phyloP scores from a whole-genome alignment of 257 asterid genomes.

The Penstemon newberryi region DNA sequence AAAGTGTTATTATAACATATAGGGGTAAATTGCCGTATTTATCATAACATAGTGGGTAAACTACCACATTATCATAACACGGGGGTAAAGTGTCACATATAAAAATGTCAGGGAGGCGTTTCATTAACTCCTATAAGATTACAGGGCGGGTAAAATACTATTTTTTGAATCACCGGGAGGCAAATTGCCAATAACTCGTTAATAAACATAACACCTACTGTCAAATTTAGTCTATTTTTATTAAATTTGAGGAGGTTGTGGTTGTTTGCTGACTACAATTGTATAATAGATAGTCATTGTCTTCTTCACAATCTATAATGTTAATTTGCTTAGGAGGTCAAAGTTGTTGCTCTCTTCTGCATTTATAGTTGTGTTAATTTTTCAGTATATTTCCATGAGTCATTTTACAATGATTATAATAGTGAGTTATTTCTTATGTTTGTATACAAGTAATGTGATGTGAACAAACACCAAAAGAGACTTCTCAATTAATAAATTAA shows the following conservation, averaged over 20 bases:
- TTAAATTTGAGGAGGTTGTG: constrained; percentile 23
- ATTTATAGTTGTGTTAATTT: constrained; percentile 17
- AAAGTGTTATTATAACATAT: too few species aligned
- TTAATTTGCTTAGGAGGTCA: constrained; percentile 24
- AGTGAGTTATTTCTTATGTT: background rate
- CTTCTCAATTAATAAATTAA: background rate
- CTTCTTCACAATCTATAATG: constrained; percentile 20
- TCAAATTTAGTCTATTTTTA: background rate
- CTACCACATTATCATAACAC: too few species aligned
- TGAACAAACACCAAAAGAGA: constrained; percentile 7
- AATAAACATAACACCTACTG: too few species aligned
- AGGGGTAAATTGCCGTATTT: too few species aligned
- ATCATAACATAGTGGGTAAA: too few species aligned
- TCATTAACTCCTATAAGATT: too few species aligned
- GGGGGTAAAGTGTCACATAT: too few species aligned
- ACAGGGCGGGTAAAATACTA: too few species aligned
- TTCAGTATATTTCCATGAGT: constrained; percentile 15
- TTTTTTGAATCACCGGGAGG: too few species aligned
- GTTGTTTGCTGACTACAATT: constrained; percentile 21
- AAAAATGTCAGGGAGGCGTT: too few species aligned
- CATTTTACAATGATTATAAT: constrained; percentile 20
- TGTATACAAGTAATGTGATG: constrained; percentile 20
- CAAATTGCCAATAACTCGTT: too few species aligned
- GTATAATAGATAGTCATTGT: constrained; percentile 20
- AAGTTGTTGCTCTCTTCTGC: constrained; percentile 22